Evolutionary conservation across 2,329 filamentous ascomycete species (phyloP), one percentile per base, ranked within the genome.

Genomic region (Xylaria sp.): DNA sequence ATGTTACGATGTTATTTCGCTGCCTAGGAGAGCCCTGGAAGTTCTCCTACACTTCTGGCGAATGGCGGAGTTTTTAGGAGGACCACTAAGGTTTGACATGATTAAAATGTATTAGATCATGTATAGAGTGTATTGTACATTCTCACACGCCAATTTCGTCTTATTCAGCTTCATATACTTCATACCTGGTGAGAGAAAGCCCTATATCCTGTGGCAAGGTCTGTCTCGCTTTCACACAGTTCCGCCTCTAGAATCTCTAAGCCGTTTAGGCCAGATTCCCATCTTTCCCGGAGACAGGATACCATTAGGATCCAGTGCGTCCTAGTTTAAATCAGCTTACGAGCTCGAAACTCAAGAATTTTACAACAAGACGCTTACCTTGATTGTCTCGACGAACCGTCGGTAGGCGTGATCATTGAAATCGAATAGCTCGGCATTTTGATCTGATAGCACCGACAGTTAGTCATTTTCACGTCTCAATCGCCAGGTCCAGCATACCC

Each of bases 341-440:
- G 4, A 41, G 13, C 10, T 46, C 25, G 25, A 56, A 18, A 23
- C 37, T 15, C 50, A 34, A 20, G 39, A 15, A 13, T 5, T 5
- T 63, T 9, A n/a, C 5, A 63, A n/a, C 5, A 63, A 15, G 28
- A 7, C 4, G 70, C 75, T 71, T 32, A 81, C 80, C 76, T 82
- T 82, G 66, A 82, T 73, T 13, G 78, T 80, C 59, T 81, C 78
- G 0, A 80, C 75, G 63, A 83, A 81, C n/a, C 80, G 75, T 44
- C 78, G 79, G 62, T 81, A 82, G 0, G 79, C 79, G 48, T 80
- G 77, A 25, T 77, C 68, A 60, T 82, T 82, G 61, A 82, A 82
- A 68, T 81, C 77, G 68, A 80, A 81, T 12, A 80, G 69, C n/a
- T 79, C 74, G 10, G 80, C 79, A 50, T 81, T 79, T 23, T 78